phyloP scores from a whole-genome alignment of 2,329 filamentous ascomycete species.

The Coniochaeta prunicola region DNA sequence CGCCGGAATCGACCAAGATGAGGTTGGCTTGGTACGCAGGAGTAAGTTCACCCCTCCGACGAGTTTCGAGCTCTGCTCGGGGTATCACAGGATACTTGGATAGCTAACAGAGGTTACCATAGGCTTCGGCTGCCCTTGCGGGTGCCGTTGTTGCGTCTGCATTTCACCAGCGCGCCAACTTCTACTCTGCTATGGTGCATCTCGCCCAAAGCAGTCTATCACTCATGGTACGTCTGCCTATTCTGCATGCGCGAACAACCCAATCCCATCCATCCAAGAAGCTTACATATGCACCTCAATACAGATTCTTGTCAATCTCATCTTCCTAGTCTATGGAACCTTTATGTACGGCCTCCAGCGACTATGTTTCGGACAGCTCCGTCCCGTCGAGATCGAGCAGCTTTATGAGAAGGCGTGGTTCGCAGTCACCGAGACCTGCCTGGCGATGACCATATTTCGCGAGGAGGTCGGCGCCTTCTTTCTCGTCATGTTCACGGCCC shows the following conservation, averaged over 20 bases:
- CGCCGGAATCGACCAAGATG: slow-evolving; percentile 24
- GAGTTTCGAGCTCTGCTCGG: slow-evolving; percentile 6
- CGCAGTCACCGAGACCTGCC: slow-evolving; percentile 89
- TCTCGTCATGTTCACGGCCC: slow-evolving; percentile 87
- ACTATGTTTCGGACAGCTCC: slow-evolving; percentile 81
- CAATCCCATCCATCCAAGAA: background rate
- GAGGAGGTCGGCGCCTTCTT: slow-evolving; percentile 95
- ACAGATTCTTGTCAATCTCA: slow-evolving; percentile 85
- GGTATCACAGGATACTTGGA: background rate
- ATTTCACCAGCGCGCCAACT: slow-evolving; percentile 92
- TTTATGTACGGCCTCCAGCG: slow-evolving; percentile 84
- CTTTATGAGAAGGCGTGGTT: slow-evolving; percentile 98
- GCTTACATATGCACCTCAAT: background rate
- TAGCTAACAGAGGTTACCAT: slow-evolving; percentile 5
- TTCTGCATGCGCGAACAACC: background rate
- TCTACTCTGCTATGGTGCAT: slow-evolving; percentile 97
- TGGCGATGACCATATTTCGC: slow-evolving; percentile 97
- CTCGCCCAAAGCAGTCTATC: slow-evolving; percentile 94
- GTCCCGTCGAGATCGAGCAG: slow-evolving; percentile 92
- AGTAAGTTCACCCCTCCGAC: slow-evolving; percentile 31
- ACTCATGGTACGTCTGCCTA: slow-evolving; percentile 59
- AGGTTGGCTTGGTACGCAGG: slow-evolving; percentile 54
- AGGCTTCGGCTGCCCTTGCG: slow-evolving; percentile 80
- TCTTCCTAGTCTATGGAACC: slow-evolving; percentile 71
- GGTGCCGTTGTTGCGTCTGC: slow-evolving; percentile 79